Conservation (phyloP, 1,139 yeast species). For the Pneumocystis carinii region DNA sequence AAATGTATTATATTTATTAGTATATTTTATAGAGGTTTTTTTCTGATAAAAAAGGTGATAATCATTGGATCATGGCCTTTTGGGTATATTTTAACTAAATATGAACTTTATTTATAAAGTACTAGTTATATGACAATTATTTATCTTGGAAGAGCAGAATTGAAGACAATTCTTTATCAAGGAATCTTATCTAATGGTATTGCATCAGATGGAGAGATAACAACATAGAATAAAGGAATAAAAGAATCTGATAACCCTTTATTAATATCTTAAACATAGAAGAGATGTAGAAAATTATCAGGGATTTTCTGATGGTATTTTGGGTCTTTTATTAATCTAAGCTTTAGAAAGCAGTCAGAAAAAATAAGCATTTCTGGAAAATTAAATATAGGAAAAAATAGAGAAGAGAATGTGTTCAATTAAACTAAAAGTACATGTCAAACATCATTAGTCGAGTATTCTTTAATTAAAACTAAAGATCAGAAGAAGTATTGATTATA, state of each 20-base stretch:
- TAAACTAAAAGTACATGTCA: too few species aligned
- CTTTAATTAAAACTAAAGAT: too few species aligned
- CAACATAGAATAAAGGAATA: constrained; percentile 55
- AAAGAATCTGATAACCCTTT: background rate
- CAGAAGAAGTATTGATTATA: too few species aligned
- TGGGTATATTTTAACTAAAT: background rate
- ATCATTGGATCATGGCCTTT: constrained; percentile 4
- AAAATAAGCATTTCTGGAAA: too few species aligned
- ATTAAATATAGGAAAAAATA: too few species aligned
- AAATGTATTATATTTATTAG: background rate
- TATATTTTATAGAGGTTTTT: background rate
- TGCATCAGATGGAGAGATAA: constrained; percentile 96
- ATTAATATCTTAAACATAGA: constrained; percentile 17
- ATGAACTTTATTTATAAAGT: background rate
- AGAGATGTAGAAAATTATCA: constrained; percentile 73
- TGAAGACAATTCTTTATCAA: constrained; percentile 82
- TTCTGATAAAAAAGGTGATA: background rate
- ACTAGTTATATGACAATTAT: constrained; percentile 97
- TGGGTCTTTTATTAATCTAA: constrained; percentile 80
- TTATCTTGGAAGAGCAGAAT: constrained; percentile 88
- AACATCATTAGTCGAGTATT: too few species aligned
- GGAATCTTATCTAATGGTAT: constrained; percentile 85
- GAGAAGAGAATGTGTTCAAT: too few species aligned
- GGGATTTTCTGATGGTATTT: constrained; percentile 90
- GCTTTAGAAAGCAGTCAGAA: constrained; percentile 71